phyloP scores from a whole-genome alignment of 2,329 filamentous ascomycete species.

The Fusarium sp. region DNA sequence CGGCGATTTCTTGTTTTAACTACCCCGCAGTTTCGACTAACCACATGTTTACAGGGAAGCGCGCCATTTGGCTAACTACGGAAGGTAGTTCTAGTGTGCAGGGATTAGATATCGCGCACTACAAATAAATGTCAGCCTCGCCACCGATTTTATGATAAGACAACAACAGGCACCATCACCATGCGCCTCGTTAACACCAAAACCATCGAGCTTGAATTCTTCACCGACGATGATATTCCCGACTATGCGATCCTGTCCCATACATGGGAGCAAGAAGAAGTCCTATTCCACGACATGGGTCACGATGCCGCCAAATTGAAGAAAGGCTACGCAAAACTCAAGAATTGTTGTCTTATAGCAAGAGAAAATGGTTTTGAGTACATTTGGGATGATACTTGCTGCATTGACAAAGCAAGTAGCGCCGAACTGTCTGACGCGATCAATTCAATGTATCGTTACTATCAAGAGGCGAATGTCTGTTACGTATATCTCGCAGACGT shows the following conservation, averaged over 20 bases:
- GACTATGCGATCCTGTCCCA: slow-evolving; percentile 24
- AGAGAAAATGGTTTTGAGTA: slow-evolving; percentile 7
- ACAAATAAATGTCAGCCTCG: not conserved
- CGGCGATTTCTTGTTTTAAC: not conserved
- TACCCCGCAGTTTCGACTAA: not conserved
- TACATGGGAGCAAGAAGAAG: slow-evolving; percentile 14
- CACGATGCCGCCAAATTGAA: not conserved
- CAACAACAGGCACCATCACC: fast-evolving
- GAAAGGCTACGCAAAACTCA: slow-evolving; percentile 24
- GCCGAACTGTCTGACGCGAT: slow-evolving; percentile 33
- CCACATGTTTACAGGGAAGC: too few species aligned
- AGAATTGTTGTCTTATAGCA: slow-evolving; percentile 14
- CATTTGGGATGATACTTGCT: slow-evolving; percentile 38
- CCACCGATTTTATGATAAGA: fast-evolving
- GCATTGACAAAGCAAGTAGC: slow-evolving; percentile 37
- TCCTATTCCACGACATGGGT: slow-evolving; percentile 14
- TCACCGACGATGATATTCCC: not conserved
- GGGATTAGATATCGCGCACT: not conserved
- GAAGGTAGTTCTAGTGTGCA: not conserved
- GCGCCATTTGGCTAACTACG: not conserved
- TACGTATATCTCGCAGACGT: slow-evolving; percentile 31
- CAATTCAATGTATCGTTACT: slow-evolving; percentile 40
- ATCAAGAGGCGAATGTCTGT: slow-evolving; percentile 12
- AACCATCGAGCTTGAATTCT: not conserved
- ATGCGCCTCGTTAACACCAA: slow-evolving; percentile 34